Evolutionary conservation across 2,329 filamentous ascomycete genomes (phyloP).

Genomic region (Clarireedia sp.): DNA sequence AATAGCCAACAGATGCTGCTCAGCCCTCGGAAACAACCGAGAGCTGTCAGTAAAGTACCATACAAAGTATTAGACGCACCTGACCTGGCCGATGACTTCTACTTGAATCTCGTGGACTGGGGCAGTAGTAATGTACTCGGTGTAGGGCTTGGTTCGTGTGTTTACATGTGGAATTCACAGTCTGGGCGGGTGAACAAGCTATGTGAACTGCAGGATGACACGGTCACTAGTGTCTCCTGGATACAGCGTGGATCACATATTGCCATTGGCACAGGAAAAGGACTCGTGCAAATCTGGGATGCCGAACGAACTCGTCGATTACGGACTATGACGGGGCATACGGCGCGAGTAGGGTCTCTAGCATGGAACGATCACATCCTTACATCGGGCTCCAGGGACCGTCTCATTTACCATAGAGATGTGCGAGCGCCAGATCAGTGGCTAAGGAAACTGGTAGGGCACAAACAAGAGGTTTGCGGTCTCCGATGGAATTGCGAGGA

Average conservation of each 20-base stretch:
- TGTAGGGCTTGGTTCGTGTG: conserved; percentile 83
- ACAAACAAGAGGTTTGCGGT: conserved; percentile 97
- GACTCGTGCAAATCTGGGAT: conserved; percentile 96
- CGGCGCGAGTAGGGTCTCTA: conserved; percentile 81
- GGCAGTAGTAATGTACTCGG: conserved; percentile 90
- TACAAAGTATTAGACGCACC: conserved; percentile 97
- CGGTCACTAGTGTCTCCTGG: conserved; percentile 95
- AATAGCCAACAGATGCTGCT: conserved; percentile 90
- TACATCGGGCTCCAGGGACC: conserved; percentile 88
- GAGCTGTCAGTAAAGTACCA: conserved; percentile 89
- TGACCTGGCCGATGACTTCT: conserved; percentile 94
- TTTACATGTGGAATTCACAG: conserved; percentile 98
- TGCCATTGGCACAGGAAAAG: conserved; percentile 89
- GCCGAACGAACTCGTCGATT: conserved; percentile 77
- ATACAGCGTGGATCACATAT: conserved; percentile 96
- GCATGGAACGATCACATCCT: conserved; percentile 98
- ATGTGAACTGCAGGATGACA: conserved; percentile 86
- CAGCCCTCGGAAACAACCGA: conserved; percentile 78
- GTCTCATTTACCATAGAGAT: conserved; percentile 90
- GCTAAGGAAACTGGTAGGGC: conserved; percentile 77
- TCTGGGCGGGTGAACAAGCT: conserved; percentile 87
- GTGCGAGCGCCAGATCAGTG: conserved; percentile 89
- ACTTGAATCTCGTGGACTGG: conserved; percentile 96
- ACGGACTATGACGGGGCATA: conserved; percentile 95
- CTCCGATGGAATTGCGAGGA: conserved; percentile 96